phyloP scores from a whole-genome alignment of 2,329 filamentous ascomycete species.

The Clonostachys rhizophaga region DNA sequence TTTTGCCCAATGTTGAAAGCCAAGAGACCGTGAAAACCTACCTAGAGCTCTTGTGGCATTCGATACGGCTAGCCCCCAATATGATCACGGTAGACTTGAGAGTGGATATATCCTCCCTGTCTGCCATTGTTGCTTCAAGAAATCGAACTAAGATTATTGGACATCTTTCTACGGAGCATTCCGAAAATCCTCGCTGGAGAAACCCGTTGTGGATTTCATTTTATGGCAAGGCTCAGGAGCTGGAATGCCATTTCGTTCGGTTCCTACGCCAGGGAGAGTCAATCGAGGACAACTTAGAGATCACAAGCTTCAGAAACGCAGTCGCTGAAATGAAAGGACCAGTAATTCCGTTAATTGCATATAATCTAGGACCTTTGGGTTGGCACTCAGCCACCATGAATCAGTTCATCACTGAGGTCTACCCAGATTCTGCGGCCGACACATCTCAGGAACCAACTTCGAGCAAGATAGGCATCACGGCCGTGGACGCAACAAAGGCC shows the following conservation, averaged over 20 bases:
- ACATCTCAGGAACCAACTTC: no score
- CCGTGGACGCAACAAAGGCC: conserved; percentile 35
- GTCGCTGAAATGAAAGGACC: conserved; percentile 25
- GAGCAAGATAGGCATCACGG: no score
- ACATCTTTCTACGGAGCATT: neutral
- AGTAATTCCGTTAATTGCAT: conserved; percentile 52
- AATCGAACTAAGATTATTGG: neutral
- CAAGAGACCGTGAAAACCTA: neutral
- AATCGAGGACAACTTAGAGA: conserved; percentile 59
- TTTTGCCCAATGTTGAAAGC: neutral
- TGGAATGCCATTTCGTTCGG: conserved; percentile 61
- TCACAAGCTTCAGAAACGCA: conserved; percentile 48
- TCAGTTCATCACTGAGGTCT: conserved; percentile 60
- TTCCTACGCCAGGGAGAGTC: conserved; percentile 52
- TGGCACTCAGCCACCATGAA: conserved; percentile 30
- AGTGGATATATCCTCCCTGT: conserved; percentile 18
- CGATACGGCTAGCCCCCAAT: conserved; percentile 53
- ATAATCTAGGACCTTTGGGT: conserved; percentile 60
- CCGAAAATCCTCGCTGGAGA: neutral
- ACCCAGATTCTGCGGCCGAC: conserved; percentile 11
- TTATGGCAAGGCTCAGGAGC: conserved; percentile 37
- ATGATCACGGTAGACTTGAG: conserved; percentile 60
- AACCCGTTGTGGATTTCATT: neutral
- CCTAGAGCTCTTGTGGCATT: neutral
- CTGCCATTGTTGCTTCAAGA: neutral